Evolutionary conservation across 768 basidiomycete genomes (phyloP).

Genomic region (Hericium alpestre): DNA sequence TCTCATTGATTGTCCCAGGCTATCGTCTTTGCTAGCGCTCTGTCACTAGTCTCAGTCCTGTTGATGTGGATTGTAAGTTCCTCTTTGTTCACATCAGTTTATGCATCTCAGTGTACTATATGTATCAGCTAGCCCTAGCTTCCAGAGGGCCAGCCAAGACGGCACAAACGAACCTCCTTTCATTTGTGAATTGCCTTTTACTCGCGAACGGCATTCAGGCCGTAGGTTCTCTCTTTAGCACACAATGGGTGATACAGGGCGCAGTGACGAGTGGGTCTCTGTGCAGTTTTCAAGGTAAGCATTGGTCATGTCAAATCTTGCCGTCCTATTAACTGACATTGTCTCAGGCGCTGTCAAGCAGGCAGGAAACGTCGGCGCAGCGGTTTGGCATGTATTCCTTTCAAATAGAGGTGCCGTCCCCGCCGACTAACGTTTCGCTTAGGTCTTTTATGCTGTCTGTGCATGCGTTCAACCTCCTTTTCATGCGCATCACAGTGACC

Average conservation of each 20-base stretch:
- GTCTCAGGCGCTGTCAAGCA: slow-evolving; percentile 27
- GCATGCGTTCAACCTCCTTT: slow-evolving; percentile 29
- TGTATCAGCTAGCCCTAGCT: too few relatives aligned
- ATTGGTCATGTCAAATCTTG: not conserved
- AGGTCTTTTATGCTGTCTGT: slow-evolving; percentile 24
- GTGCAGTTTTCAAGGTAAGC: slow-evolving; percentile 20
- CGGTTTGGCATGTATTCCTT: slow-evolving; percentile 26
- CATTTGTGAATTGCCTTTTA: slow-evolving; percentile 22
- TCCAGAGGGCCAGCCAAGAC: too few relatives aligned
- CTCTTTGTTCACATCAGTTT: too few relatives aligned
- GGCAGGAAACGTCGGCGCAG: slow-evolving; percentile 32
- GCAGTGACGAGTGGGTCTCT: slow-evolving; percentile 15
- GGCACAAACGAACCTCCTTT: slow-evolving; percentile 17
- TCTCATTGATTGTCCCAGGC: slow-evolving; percentile 5
- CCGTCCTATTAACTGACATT: not conserved
- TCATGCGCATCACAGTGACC: slow-evolving; percentile 24
- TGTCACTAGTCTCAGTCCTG: slow-evolving; percentile 20
- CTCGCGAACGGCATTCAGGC: slow-evolving; percentile 23
- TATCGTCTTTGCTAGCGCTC: slow-evolving; percentile 17
- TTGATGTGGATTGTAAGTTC: slow-evolving; percentile 13
- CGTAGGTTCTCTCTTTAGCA: slow-evolving; percentile 22
- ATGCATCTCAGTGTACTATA: too few relatives aligned
- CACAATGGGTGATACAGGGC: slow-evolving; percentile 20
- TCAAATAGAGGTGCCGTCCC: slow-evolving; percentile 7
- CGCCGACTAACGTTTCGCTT: slow-evolving; percentile 15